Evolutionary conservation across 768 basidiomycete species (phyloP).

Genomic region (Paxillus involutus): DNA sequence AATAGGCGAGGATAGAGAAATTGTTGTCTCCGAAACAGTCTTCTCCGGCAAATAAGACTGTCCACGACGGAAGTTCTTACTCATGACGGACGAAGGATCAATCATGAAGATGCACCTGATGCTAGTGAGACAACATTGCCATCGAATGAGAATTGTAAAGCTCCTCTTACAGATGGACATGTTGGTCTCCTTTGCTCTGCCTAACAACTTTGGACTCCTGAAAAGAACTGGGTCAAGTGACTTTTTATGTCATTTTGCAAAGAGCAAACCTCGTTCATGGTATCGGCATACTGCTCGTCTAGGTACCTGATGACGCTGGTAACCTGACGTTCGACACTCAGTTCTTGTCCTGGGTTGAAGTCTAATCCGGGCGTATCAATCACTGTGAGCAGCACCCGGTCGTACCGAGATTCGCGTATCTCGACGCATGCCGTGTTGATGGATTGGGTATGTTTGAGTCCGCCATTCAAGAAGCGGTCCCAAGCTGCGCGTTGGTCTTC

Average conservation of each 20-base stretch:
- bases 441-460: constrained; percentile 56
- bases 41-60: constrained; percentile 49
- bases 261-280: constrained; percentile 72
- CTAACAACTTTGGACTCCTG: constrained; percentile 89
- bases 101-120: constrained; percentile 82
- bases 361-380: constrained; percentile 88
- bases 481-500: constrained; percentile 67
- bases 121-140: constrained; percentile 13
- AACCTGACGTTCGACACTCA: constrained; percentile 80
- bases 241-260: not conserved
- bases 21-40: constrained; percentile 66
- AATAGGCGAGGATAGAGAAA: constrained; percentile 45
- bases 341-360: constrained; percentile 67
- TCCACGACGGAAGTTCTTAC: constrained; percentile 49
- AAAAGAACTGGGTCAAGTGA: constrained; percentile 1
- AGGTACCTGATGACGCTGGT: constrained; percentile 72
- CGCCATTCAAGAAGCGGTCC: constrained; percentile 61
- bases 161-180: constrained; percentile 75
- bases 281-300: constrained; percentile 80
- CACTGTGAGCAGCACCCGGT: constrained; percentile 74
- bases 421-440: constrained; percentile 75
- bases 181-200: constrained; percentile 85
- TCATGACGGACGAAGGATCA: constrained; percentile 72
- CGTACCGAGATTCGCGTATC: constrained; percentile 81
- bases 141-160: not conserved